Percentiles rank a stretch among this genome's conserved stretches.
Evolutionary conservation across 768 basidiomycete species (phyloP).

Genomic region (Podaxis sp.): DNA sequence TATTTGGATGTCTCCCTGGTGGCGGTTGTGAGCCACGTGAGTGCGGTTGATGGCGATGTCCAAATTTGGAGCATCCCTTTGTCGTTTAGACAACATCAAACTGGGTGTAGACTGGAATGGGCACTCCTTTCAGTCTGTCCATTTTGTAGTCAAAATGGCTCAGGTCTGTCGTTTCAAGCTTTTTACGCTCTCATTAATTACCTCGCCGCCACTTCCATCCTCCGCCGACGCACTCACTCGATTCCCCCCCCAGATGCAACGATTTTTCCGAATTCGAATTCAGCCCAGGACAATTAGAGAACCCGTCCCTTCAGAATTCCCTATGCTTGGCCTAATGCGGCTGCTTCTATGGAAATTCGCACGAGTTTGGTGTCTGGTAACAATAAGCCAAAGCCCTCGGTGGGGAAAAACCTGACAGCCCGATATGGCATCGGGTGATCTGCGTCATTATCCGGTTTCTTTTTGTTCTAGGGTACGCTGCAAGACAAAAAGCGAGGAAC

Average conservation of each 20-base stretch:
- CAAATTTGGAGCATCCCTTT: conserved; percentile 28
- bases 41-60: conserved; percentile 16
- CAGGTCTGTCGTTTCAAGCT: background rate
- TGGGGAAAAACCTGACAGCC: conserved; percentile 18
- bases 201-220: background rate
- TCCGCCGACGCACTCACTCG: background rate
- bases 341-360: conserved; percentile 8
- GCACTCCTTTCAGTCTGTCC: conserved; percentile 26
- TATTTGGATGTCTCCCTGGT: conserved; percentile 15
- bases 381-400: conserved; percentile 28
- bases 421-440: conserved; percentile 33
- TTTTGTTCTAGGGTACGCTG: conserved; percentile 36
- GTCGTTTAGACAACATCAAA: conserved; percentile 19
- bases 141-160: background rate
- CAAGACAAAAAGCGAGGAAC: conserved; percentile 32
- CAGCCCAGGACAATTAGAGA: conserved; percentile 1
- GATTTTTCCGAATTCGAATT: background rate
- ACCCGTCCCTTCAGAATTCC: background rate
- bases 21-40: conserved; percentile 22
- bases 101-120: conserved; percentile 22
- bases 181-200: background rate
- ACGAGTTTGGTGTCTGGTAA: conserved; percentile 19
- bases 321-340: background rate
- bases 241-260: background rate
- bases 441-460: conserved; percentile 23